Percentiles rank a stretch among this genome's conserved stretches.
phyloP scores from a whole-genome alignment of 352 stramenopile species.

The Peronosclerospora sorghi region DNA sequence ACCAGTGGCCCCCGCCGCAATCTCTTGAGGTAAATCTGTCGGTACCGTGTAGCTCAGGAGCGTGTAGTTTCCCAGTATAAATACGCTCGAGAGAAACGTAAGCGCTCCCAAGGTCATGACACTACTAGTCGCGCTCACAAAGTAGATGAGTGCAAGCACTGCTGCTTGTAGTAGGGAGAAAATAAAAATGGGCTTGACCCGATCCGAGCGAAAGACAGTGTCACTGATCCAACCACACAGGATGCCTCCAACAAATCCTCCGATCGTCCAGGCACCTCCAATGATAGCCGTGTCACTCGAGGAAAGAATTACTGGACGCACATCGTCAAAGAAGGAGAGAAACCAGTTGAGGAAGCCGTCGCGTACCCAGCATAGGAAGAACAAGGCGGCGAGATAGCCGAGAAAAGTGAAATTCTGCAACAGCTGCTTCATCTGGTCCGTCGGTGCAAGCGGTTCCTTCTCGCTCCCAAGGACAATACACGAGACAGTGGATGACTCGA shows the following conservation, averaged over 20 bases:
- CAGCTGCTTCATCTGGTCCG: slow-evolving; percentile 36
- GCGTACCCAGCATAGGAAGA: slow-evolving; percentile 57
- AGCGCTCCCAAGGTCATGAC: slow-evolving; percentile 36
- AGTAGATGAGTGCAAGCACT: slow-evolving; percentile 45
- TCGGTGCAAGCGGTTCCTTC: slow-evolving; percentile 5
- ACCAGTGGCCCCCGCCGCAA: slow-evolving; percentile 45
- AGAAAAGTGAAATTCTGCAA: slow-evolving; percentile 53
- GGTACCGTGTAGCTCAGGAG: slow-evolving; percentile 65
- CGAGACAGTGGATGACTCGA: slow-evolving; percentile 5
- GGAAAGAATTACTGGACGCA: slow-evolving; percentile 31
- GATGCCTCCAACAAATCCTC: slow-evolving; percentile 56
- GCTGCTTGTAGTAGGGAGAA: slow-evolving; percentile 52
- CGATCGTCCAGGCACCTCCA: slow-evolving; percentile 63
- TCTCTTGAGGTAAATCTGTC: slow-evolving; percentile 58
- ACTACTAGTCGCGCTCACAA: slow-evolving; percentile 40
- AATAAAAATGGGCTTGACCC: slow-evolving; percentile 60
- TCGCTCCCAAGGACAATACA: slow-evolving; percentile 1
- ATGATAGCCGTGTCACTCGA: slow-evolving; percentile 47
- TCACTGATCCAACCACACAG: slow-evolving; percentile 68
- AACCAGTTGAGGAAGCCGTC: slow-evolving; percentile 75
- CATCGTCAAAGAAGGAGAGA: slow-evolving; percentile 63
- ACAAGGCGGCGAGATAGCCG: slow-evolving; percentile 54
- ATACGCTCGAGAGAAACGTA: slow-evolving; percentile 57
- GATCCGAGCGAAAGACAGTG: slow-evolving; percentile 50
- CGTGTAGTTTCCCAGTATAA: slow-evolving; percentile 66